These are phyloP conservation scores for Komagataella populi DNA, from an alignment of 805 yeast species.

Conservation along the genomic window DNA sequence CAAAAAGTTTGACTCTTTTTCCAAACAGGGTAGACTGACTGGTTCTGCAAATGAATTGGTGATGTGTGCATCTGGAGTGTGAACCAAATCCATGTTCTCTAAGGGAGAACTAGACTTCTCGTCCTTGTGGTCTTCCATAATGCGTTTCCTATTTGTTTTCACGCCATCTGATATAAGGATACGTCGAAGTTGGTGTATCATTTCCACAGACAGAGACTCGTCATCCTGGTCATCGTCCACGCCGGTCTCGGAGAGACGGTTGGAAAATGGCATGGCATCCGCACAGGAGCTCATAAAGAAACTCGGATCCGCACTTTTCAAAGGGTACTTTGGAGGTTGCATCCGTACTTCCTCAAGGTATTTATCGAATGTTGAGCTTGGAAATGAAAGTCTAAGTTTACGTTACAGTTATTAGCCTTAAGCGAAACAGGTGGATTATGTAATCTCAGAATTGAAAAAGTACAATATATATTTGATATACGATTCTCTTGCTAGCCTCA, in stretches of 20 bases:
- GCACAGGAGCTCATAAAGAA: neutral
- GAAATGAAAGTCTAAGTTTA: neutral
- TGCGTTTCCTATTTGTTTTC: neutral
- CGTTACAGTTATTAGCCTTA: neutral
- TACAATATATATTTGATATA: neutral
- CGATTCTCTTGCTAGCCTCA: slow-evolving; percentile 9
- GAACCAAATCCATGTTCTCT: neutral
- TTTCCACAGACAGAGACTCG: neutral
- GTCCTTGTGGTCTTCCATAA: neutral
- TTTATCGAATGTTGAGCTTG: neutral
- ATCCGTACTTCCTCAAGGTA: neutral
- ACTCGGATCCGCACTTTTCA: neutral
- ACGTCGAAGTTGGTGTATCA: neutral
- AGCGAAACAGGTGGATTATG: neutral
- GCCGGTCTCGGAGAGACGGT: neutral
- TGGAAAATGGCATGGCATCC: neutral
- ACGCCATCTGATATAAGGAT: neutral
- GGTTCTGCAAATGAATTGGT: neutral
- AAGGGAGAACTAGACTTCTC: neutral
- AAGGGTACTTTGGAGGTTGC: neutral
- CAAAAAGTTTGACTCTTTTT: neutral
- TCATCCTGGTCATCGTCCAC: neutral
- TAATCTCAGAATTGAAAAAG: neutral
- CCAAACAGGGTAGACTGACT: neutral
- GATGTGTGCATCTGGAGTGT: neutral